Percentiles rank a stretch among this genome's conserved stretches.
These are phyloP conservation scores for Wickerhamiella musiphila DNA, from an alignment of 805 yeast genomes.

Conservation along the genomic window DNA sequence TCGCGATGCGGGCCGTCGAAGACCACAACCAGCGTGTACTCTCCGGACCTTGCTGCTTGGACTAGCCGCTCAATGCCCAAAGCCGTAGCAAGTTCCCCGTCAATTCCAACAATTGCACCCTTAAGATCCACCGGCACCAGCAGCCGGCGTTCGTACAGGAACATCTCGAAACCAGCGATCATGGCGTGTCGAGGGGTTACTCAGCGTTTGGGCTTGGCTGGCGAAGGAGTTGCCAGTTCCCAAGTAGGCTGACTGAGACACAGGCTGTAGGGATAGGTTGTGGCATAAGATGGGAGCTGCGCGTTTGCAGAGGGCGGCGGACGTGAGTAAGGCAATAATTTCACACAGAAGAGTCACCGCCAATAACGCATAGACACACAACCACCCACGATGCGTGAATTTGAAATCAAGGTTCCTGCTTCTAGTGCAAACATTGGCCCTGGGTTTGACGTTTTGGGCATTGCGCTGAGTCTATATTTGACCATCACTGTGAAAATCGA, in stretches of 20 bases:
- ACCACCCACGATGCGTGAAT: conserved; percentile 9
- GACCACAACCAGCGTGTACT: conserved; percentile 10
- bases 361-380: not conserved
- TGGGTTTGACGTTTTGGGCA: conserved; percentile 92
- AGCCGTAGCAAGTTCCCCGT: conserved; percentile 10
- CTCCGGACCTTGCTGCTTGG: conserved; percentile 5
- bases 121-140: conserved; percentile 9
- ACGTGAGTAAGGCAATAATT: too few species aligned
- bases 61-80: conserved; percentile 8
- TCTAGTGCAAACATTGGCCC: conserved; percentile 98
- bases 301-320: too few species aligned
- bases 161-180: conserved; percentile 14
- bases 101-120: conserved; percentile 11
- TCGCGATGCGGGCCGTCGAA: conserved; percentile 15
- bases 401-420: conserved; percentile 44
- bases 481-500: conserved; percentile 56
- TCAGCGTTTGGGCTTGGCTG: not conserved
- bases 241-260: too few species aligned
- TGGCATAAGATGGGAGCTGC: too few species aligned
- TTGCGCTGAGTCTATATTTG: conserved; percentile 63
- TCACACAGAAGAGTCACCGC: too few species aligned
- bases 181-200: conserved; percentile 3
- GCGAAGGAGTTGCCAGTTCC: too few species aligned
- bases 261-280: too few species aligned
- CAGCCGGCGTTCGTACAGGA: conserved; percentile 11